Percentiles rank a stretch among this genome's conserved stretches.
Evolutionary conservation across 108 stramenopile genomes (phyloP).

Genomic region (Cyclotella choctawhatcheeana): DNA sequence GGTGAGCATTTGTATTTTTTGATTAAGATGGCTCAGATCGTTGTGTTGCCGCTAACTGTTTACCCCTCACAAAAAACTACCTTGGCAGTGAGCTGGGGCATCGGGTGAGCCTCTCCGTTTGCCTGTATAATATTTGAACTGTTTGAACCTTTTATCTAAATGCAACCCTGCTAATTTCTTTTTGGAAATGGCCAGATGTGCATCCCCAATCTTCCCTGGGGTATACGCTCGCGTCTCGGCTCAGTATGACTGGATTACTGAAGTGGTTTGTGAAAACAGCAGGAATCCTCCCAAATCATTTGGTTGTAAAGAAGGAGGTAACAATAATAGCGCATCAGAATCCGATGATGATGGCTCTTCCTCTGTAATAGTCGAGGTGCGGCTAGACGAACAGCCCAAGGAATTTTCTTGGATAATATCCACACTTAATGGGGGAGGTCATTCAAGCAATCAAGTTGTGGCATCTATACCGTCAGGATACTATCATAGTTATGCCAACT

Average conservation of each 20-base stretch:
- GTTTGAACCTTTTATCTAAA: too few species aligned
- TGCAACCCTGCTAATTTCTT: not conserved
- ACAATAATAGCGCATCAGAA: not conserved
- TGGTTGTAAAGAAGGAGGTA: conserved; percentile 22
- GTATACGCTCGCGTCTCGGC: conserved; percentile 64
- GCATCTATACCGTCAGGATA: conserved; percentile 36
- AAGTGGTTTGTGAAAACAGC: conserved; percentile 55
- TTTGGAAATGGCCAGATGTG: conserved; percentile 26
- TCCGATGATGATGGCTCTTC: conserved; percentile 13
- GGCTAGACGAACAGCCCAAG: conserved; percentile 32
- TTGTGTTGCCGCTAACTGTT: not conserved
- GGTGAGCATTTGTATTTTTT: conserved; percentile 5
- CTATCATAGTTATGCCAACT: conserved; percentile 29
- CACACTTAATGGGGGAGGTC: conserved; percentile 7
- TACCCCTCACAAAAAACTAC: not conserved
- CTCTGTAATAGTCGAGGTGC: conserved; percentile 35
- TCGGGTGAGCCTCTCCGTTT: conserved; percentile 28
- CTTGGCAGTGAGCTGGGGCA: conserved; percentile 53
- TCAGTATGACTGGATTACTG: conserved; percentile 67
- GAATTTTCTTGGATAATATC: conserved; percentile 42
- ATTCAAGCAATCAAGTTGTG: conserved; percentile 8
- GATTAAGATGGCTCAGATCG: not conserved
- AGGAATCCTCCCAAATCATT: conserved; percentile 31
- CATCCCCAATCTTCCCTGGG: conserved; percentile 51
- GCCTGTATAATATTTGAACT: too few species aligned